Base-by-base conservation (phyloP, 2,329 filamentous ascomycete species). In the Dothiorella sarmentorum region DNA sequence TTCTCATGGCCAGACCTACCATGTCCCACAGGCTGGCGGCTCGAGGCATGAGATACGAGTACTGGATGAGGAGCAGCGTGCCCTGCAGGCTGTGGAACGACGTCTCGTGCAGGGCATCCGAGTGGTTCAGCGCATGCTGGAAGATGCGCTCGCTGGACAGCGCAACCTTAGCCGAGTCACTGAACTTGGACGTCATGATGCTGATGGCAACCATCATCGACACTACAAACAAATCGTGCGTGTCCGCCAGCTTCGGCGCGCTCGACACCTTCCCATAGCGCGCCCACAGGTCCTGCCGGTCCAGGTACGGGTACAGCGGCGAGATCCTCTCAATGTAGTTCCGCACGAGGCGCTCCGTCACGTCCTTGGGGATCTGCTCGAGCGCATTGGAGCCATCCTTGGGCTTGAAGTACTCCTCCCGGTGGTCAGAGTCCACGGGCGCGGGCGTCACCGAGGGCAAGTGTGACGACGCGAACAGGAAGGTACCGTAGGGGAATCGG, bases 151-250 rank as follows among this genome's bases (percentile, higher is more conserved):
- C 47, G 18, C 47, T 53, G n/a, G 40, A 43, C 4, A 31, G 38
- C 6, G 57, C 47, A 47, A 59, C 37, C 31, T 59, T 59, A 3
- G 47, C 29, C 3, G 57, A 59, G 24, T 59, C 57, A 17, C 26
- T 59, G 31, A 52, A 43, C 24, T 55, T 59, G 20, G 57, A 59
- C 2, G 57, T 59, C 47, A 47, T 59, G 20, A 59, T 59, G 57
- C 47, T 55, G 17, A 59, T 55, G 31, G 57, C 57, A 20, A 59
- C 31, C 38, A 59, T 45, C 47, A 59, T 59, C 20, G 57, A 55
- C 20, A 59, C 47, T 7, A 53, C 43, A 17, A 59, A 59, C 1
- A 59, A 5, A 18, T 59, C 57, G 10, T 53, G 51, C n/a, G 29
- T 27, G 10, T 43, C 47, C 1, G 45, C 35, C 15, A 29, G n/a